Conservation (phyloP, 2,329 filamentous ascomycete species). For the Ceratocystis harringtonii region DNA sequence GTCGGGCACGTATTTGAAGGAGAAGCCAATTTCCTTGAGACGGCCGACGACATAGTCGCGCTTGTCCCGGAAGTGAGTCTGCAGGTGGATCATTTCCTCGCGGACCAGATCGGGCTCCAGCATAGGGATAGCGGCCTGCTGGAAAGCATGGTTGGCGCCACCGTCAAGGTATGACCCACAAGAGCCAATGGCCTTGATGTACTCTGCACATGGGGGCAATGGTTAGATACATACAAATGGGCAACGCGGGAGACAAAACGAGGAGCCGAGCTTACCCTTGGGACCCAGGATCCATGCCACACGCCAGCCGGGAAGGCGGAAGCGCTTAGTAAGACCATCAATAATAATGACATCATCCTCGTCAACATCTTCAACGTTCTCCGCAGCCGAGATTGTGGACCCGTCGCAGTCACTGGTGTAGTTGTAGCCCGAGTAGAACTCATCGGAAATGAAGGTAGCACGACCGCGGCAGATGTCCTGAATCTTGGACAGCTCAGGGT, state of each 20-base stretch:
- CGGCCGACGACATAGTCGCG: conserved; percentile 77
- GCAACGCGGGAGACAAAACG: too few relatives aligned
- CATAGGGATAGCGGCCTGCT: conserved; percentile 85
- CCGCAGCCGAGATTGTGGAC: conserved; percentile 71
- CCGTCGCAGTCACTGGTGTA: conserved; percentile 89
- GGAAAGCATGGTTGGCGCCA: conserved; percentile 87
- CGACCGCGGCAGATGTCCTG: conserved; percentile 85
- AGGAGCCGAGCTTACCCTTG: conserved; percentile 36
- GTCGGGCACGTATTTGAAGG: conserved; percentile 69
- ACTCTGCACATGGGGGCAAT: conserved; percentile 38
- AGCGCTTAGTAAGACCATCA: conserved; percentile 90
- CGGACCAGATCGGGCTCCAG: conserved; percentile 71
- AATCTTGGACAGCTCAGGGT: conserved; percentile 74
- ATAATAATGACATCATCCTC: conserved; percentile 86
- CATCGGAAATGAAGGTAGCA: conserved; percentile 84
- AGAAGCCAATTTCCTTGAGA: conserved; percentile 73
- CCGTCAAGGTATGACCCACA: conserved; percentile 92
- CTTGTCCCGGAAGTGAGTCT: conserved; percentile 79
- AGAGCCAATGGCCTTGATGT: conserved; percentile 81
- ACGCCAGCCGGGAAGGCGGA: conserved; percentile 89
- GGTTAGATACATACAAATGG: neutral
- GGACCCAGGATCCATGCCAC: conserved; percentile 93
- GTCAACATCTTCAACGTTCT: conserved; percentile 81
- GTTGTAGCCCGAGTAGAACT: conserved; percentile 95
- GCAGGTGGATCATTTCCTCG: conserved; percentile 76